Evolutionary conservation across 208 protist genomes (phyloP), one percentile per base, ranked within the genome.

Genomic region (Trypanosoma conorhini): DNA sequence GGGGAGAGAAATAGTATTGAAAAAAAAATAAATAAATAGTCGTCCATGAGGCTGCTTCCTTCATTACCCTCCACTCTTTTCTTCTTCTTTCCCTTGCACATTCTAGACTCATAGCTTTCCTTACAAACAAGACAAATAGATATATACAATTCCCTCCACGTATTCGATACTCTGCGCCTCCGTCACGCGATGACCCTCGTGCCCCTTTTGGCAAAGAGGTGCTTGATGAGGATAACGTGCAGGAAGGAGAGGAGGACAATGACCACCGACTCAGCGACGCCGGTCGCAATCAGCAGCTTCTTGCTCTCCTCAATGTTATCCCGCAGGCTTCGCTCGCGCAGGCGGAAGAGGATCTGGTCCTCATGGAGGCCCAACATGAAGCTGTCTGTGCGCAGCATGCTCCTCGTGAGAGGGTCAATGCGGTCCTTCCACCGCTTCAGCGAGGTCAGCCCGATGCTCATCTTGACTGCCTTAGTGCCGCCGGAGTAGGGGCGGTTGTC

Each of bases 291-390:
- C 52, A 95, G 46, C 26, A 93, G 77, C 19, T 62, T 71, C 42
- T 89, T 88, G 7, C 79, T 80, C 33, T 82, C 81, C 61, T 97
- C 88, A 15, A 89, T 54, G 33, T 77, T 79, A 40, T 88, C 76
- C 4, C 89, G 84, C 22, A 96, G 65, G 33, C 46, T 68, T 17
- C 70, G 26, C 69, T 97, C 89, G 28, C 89, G 86, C 24, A 91
- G 54, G 0, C 88, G 77, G 44, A 93, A 72, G 31, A 92, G 59
- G 35, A 93, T 88, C 67, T 96, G 89, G 54, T 97, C 93, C 7
- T 92, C 79, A 54, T 86, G 75, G 74, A 94, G 69, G 5, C 83
- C 90, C 33, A 93, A 70, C 56, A 95, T 86, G 31, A 81, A 81
- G 46, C 85, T 80, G n/a, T 94, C 86, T 9, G 85, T 80, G n/a